Conservation (phyloP, 352 stramenopile species). For the Aphanomyces euteiches region DNA sequence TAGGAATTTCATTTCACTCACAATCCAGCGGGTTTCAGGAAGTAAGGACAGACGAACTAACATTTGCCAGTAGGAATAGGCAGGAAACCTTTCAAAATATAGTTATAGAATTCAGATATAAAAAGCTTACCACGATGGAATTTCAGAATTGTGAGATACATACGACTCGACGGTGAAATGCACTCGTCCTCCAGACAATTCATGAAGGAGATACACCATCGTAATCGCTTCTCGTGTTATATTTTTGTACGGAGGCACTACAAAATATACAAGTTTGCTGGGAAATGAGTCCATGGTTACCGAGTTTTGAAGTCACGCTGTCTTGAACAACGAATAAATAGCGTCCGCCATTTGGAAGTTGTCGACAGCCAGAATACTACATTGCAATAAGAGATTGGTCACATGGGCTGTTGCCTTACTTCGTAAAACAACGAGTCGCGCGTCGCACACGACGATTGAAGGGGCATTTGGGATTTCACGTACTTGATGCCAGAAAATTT, state of each 20-base stretch:
- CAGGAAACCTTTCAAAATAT: not conserved
- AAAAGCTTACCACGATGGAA: not conserved
- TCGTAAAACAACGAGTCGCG: slow-evolving; percentile 19
- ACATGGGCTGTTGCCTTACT: slow-evolving; percentile 2
- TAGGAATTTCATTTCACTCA: not conserved
- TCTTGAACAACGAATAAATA: slow-evolving; percentile 20
- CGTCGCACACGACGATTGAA: slow-evolving; percentile 8
- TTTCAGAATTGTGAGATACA: not conserved
- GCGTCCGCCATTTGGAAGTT: not conserved
- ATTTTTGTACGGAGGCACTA: slow-evolving; percentile 5
- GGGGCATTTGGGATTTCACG: slow-evolving; percentile 10
- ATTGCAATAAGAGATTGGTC: not conserved
- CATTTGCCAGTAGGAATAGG: slow-evolving; percentile 16
- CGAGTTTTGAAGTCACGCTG: not conserved
- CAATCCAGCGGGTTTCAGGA: slow-evolving; percentile 6
- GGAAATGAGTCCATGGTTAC: not conserved
- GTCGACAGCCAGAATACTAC: slow-evolving; percentile 17
- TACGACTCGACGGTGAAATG: slow-evolving; percentile 6
- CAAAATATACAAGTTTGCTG: not conserved
- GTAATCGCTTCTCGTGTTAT: slow-evolving; percentile 8
- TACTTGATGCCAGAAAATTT: slow-evolving; percentile 29
- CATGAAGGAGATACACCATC: slow-evolving; percentile 10
- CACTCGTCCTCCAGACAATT: not conserved
- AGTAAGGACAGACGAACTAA: not conserved
- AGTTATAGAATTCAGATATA: not conserved